phyloP scores from a whole-genome alignment of 106 monocot genomes.

The Allium sativum region DNA sequence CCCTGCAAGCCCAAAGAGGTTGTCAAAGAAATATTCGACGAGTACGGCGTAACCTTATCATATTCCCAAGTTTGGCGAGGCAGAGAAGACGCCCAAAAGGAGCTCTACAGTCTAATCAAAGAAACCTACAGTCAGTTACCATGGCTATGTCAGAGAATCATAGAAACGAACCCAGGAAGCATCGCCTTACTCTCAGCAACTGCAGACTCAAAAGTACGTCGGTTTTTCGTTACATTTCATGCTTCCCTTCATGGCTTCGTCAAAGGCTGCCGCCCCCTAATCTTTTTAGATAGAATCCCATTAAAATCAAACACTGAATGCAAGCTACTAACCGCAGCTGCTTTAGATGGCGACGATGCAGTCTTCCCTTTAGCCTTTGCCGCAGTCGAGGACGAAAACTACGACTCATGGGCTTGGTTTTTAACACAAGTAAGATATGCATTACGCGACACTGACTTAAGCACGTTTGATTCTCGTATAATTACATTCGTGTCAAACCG shows the following conservation, averaged over 20 bases:
- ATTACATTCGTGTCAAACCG: conserved; percentile 70
- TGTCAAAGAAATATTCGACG: conserved; percentile 55
- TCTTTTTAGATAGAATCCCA: conserved; percentile 80
- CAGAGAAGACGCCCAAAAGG: conserved; percentile 66
- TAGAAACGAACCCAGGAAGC: conserved; percentile 87
- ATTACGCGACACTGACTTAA: conserved; percentile 29
- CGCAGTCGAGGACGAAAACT: conserved; percentile 73
- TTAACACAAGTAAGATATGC: conserved; percentile 65
- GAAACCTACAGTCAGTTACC: conserved; percentile 80
- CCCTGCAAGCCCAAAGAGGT: conserved; percentile 78
- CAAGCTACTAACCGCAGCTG: conserved; percentile 59
- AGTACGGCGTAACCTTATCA: conserved; percentile 64
- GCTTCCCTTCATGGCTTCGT: conserved; percentile 89
- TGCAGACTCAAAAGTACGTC: conserved; percentile 58
- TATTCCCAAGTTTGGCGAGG: conserved; percentile 94
- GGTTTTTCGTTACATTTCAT: conserved; percentile 79
- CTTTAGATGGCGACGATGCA: conserved; percentile 76
- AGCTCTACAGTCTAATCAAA: conserved; percentile 60
- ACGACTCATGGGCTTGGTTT: conserved; percentile 85
- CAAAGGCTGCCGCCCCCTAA: conserved; percentile 77
- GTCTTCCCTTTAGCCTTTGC: conserved; percentile 80
- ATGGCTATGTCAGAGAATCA: conserved; percentile 65
- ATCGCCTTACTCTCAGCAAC: conserved; percentile 50
- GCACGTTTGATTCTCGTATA: conserved; percentile 50
- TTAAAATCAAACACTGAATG: conserved; percentile 62